phyloP scores from a whole-genome alignment of 495 filamentous ascomycete species.

The Darksidea phi region DNA sequence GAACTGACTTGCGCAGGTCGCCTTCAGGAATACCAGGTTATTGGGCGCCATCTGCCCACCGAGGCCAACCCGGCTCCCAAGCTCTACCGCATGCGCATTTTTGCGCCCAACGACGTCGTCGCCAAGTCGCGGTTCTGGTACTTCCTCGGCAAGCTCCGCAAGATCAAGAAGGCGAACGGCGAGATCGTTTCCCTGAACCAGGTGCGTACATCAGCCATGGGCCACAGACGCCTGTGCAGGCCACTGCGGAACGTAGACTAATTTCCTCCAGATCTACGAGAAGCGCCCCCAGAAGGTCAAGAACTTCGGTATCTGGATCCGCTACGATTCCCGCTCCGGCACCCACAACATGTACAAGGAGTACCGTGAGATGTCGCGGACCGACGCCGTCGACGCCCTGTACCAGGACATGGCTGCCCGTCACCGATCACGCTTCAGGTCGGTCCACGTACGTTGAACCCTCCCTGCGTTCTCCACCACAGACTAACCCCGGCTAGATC shows the following conservation, averaged over 20 bases:
- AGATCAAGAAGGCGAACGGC: slow-evolving; percentile 99
- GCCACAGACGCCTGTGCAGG: no score
- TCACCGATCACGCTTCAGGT: slow-evolving; percentile 95
- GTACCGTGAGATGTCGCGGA: slow-evolving; percentile 96
- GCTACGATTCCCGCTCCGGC: slow-evolving; percentile 98
- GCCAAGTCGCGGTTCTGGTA: slow-evolving; percentile 99
- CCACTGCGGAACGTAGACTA: slow-evolving; percentile 1
- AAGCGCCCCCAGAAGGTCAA: slow-evolving; percentile 98
- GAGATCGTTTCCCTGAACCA: slow-evolving; percentile 96
- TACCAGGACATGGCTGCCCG: slow-evolving; percentile 99
- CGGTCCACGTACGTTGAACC: slow-evolving; percentile 89
- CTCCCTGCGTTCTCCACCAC: neutral
- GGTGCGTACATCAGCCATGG: slow-evolving; percentile 56
- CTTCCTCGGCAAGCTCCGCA: slow-evolving; percentile 96
- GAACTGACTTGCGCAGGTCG: slow-evolving; percentile 63
- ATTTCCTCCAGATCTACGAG: slow-evolving; percentile 79
- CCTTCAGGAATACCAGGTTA: slow-evolving; percentile 99
- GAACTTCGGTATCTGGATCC: slow-evolving; percentile 99
- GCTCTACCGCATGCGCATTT: slow-evolving; percentile 99
- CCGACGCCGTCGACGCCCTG: slow-evolving; percentile 90
- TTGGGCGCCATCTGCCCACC: slow-evolving; percentile 95
- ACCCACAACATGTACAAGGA: slow-evolving; percentile 99
- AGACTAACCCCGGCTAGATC: slow-evolving; percentile 60
- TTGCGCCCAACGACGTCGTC: slow-evolving; percentile 93
- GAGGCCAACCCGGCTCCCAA: slow-evolving; percentile 93